Evolutionary conservation across 73 alveolate genomes (phyloP), one percentile per base, ranked within the genome.

Genomic region (Paramecium tetraurelia): DNA sequence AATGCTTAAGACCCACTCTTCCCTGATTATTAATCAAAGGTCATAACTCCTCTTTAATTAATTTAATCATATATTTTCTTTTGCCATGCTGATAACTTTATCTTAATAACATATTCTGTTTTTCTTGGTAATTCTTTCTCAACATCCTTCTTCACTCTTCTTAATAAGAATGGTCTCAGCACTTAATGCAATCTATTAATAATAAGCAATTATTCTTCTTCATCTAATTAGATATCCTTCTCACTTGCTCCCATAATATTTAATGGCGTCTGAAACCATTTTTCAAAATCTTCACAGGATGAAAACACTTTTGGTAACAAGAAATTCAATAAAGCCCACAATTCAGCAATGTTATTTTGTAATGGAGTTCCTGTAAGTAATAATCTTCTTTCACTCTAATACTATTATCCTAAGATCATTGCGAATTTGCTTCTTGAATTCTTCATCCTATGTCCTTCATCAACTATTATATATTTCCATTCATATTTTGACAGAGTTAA

Each of bases 391-490:
- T 96, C 99, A 75, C 99, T 94, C 58, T 92, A 35, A 95, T 96
- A 98, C 92, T 96, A 96, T 27, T 97, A 94, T n/a, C 99, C 99
- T 58, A 98, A 90, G 44, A 98, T 97, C 77, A 95, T 96, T 29
- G 99, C 99, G 88, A 98, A 98, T 92, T 98, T 98, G 24, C 98
- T 95, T 92, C 97, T 97, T 70, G 97, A 94, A 94, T 98, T 98
- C 93, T 98, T 98, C 99, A 98, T 98, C 89, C 99, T 95, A 93
- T 98, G 99, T 44, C 99, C 99, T 94, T 98, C 99, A 94, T 98
- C 99, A 14, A 98, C 99, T 69, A 98, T 96, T 21, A 98, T 98
- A 94, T 98, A 98, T 86, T 86, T 59, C 97, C 97, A 94, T 85
- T 96, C 97, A 41, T 97, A 95, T 92, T 97, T 96, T 90, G 95